Evolutionary conservation across 2,329 filamentous ascomycete genomes (phyloP).

Genomic region (Camptophora hylomeconis): DNA sequence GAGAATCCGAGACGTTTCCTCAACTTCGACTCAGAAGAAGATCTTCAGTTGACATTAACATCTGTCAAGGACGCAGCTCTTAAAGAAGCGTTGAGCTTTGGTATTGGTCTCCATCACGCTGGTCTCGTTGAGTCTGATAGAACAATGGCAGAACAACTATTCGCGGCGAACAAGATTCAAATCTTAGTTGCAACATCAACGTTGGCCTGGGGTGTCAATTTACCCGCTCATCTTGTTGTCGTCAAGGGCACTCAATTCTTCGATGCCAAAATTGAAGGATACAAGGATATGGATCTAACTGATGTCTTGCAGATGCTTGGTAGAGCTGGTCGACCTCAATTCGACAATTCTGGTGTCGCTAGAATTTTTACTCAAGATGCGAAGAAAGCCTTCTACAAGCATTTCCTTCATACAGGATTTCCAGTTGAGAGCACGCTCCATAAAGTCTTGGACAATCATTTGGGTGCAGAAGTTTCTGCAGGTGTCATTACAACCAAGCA

Average conservation of each 20-base stretch:
- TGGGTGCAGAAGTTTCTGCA: constrained; percentile 86
- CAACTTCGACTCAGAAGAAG: constrained; percentile 76
- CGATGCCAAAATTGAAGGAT: constrained; percentile 93
- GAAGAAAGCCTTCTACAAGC: constrained; percentile 99
- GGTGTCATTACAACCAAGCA: constrained; percentile 90
- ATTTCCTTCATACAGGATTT: constrained; percentile 95
- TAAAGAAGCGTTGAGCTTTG: constrained; percentile 89
- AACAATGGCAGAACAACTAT: constrained; percentile 82
- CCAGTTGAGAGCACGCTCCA: constrained; percentile 94
- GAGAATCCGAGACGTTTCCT: constrained; percentile 91
- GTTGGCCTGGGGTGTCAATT: constrained; percentile 93
- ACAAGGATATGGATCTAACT: constrained; percentile 97
- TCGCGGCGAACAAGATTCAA: constrained; percentile 95
- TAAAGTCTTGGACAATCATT: constrained; percentile 92
- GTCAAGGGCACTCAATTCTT: constrained; percentile 98
- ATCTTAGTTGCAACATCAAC: constrained; percentile 93
- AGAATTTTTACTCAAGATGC: constrained; percentile 94
- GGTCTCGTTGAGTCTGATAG: constrained; percentile 91
- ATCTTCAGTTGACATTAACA: constrained; percentile 73
- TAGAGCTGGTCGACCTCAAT: constrained; percentile 87
- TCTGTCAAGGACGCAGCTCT: constrained; percentile 87
- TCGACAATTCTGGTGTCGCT: constrained; percentile 89
- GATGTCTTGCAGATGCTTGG: constrained; percentile 98
- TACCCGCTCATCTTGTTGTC: constrained; percentile 90
- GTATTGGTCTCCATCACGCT: constrained; percentile 92